These are phyloP conservation scores for Cucurbita moschata DNA, from an alignment of 306 rosid genomes.

Conservation along the genomic window DNA sequence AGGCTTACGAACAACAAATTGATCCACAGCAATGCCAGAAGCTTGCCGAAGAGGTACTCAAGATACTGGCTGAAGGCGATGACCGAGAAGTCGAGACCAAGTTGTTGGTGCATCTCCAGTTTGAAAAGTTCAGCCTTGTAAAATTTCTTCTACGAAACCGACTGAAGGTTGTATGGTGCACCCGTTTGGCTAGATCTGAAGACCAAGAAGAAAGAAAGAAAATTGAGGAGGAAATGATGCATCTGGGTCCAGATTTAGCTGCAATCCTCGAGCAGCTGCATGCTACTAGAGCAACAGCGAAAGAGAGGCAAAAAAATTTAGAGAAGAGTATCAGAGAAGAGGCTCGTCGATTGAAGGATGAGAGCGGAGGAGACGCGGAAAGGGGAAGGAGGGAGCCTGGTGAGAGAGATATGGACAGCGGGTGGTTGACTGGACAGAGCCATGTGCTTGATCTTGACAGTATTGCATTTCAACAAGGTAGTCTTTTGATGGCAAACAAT, in stretches of 20 bases:
- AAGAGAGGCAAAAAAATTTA: slow-evolving; percentile 80
- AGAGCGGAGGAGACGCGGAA: slow-evolving; percentile 58
- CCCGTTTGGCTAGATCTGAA: slow-evolving; percentile 74
- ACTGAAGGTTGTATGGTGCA: slow-evolving; percentile 83
- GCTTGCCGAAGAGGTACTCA: slow-evolving; percentile 74
- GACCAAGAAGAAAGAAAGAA: slow-evolving; percentile 68
- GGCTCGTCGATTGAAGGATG: slow-evolving; percentile 77
- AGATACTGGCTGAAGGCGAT: slow-evolving; percentile 69
- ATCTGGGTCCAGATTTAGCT: slow-evolving; percentile 46
- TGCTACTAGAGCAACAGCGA: slow-evolving; percentile 75
- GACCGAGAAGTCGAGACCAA: slow-evolving; percentile 70
- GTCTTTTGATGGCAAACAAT: slow-evolving; percentile 52
- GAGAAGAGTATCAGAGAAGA: slow-evolving; percentile 91
- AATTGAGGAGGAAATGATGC: slow-evolving; percentile 86
- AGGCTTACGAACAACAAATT: slow-evolving; percentile 70
- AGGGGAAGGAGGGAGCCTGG: slow-evolving; percentile 49
- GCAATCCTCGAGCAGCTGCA: slow-evolving; percentile 82
- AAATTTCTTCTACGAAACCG: slow-evolving; percentile 59
- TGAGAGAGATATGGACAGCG: slow-evolving; percentile 67
- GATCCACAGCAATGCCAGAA: slow-evolving; percentile 86
- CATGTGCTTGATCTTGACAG: slow-evolving; percentile 76
- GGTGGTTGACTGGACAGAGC: slow-evolving; percentile 65
- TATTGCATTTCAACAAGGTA: slow-evolving; percentile 63
- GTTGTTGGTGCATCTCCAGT: slow-evolving; percentile 48
- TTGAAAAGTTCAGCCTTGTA: slow-evolving; percentile 60